phyloP scores from a whole-genome alignment of 352 stramenopile genomes.

The Plasmopara viticola region DNA sequence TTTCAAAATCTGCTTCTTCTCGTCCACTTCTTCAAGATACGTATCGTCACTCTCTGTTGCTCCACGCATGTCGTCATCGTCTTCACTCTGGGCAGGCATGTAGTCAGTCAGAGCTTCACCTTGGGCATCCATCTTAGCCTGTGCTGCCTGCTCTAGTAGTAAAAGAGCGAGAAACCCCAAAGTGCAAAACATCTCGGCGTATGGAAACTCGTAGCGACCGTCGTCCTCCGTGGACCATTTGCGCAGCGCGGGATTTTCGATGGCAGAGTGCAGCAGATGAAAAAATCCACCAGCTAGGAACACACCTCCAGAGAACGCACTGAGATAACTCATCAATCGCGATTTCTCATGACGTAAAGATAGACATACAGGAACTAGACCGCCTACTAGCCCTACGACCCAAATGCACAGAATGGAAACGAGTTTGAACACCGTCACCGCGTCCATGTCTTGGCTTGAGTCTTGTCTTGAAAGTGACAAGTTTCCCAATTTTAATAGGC shows the following conservation, averaged over 20 bases:
- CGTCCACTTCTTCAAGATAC: slow-evolving; percentile 41
- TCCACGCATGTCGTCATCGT: slow-evolving; percentile 31
- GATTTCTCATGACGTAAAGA: slow-evolving; percentile 35
- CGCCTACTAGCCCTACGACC: slow-evolving; percentile 55
- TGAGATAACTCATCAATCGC: slow-evolving; percentile 40
- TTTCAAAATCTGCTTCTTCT: slow-evolving; percentile 16
- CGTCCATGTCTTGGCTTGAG: slow-evolving; percentile 29
- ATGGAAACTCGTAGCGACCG: slow-evolving; percentile 61
- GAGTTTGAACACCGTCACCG: slow-evolving; percentile 70
- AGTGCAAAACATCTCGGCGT: slow-evolving; percentile 76
- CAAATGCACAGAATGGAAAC: slow-evolving; percentile 69
- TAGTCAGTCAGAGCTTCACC: slow-evolving; percentile 6
- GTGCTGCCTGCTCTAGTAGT: slow-evolving; percentile 59
- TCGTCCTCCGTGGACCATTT: slow-evolving; percentile 63
- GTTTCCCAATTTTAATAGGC: too few species aligned
- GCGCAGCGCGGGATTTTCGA: slow-evolving; percentile 61
- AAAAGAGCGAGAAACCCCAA: slow-evolving; percentile 62
- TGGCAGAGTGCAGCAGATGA: slow-evolving; percentile 61
- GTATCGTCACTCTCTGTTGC: slow-evolving; percentile 37
- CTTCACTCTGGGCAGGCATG: slow-evolving; percentile 24
- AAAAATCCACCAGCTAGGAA: slow-evolving; percentile 77
- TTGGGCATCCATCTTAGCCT: slow-evolving; percentile 28
- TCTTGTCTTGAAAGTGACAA: background rate
- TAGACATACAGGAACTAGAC: slow-evolving; percentile 44
- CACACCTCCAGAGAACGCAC: slow-evolving; percentile 65